phyloP scores from a whole-genome alignment of 352 stramenopile species.

The Globisporangium nagaii region DNA sequence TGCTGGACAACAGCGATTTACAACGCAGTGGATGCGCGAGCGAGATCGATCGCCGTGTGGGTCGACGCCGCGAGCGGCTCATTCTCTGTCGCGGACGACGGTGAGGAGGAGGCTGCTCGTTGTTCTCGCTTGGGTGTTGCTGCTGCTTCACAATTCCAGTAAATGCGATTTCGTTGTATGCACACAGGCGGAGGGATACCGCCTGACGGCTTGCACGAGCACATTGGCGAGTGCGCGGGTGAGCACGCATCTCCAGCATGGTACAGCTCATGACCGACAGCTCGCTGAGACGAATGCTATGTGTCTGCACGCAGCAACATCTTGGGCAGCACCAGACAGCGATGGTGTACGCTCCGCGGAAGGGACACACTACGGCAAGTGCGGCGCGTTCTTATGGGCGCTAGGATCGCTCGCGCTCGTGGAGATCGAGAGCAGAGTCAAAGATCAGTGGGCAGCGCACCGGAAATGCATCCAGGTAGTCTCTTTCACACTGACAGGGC shows the following conservation, averaged over 20 bases:
- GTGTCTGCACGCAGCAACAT: conserved; percentile 26
- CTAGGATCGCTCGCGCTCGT: conserved; percentile 36
- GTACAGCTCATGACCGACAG: background rate
- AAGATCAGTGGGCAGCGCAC: conserved; percentile 48
- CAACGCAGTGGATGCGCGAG: conserved; percentile 66
- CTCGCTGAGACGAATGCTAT: background rate
- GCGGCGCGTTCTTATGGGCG: conserved; percentile 49
- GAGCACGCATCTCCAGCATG: background rate
- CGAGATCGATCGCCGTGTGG: conserved; percentile 35
- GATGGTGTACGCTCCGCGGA: background rate
- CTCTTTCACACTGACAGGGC: background rate
- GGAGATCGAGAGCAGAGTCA: conserved; percentile 60
- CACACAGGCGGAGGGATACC: conserved; percentile 69
- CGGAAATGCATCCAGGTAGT: conserved; percentile 63
- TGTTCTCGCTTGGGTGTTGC: background rate
- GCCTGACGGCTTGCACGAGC: conserved; percentile 36
- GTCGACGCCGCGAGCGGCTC: conserved; percentile 39
- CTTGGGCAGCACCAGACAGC: conserved; percentile 7
- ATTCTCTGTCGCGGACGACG: conserved; percentile 66
- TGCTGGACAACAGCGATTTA: conserved; percentile 40
- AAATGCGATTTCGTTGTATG: too few species aligned
- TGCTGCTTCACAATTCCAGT: too few species aligned
- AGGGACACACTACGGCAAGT: conserved; percentile 27
- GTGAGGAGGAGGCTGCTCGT: conserved; percentile 32
- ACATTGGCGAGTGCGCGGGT: conserved; percentile 48